A percentile compares a stretch with the other conserved stretches of the same genome.
phyloP scores from a whole-genome alignment of 1,139 yeast genomes.

The Martiniozyma asiatica region DNA sequence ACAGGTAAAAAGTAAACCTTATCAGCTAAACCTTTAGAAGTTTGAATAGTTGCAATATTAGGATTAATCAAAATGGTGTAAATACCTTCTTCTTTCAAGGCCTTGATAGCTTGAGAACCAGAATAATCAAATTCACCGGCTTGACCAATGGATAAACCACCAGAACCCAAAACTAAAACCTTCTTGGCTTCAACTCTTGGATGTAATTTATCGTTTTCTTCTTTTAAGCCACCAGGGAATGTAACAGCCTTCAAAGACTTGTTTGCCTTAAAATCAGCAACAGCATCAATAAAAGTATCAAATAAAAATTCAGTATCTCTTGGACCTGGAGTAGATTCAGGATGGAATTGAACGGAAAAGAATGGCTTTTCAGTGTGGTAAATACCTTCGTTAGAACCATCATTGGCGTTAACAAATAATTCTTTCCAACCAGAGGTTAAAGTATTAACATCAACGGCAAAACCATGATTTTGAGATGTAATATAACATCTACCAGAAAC shows the following conservation, averaged over 20 bases:
- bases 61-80: conserved; percentile 94
- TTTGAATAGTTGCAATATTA: conserved; percentile 96
- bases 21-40: conserved; percentile 95
- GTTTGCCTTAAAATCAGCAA: conserved; percentile 48
- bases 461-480: conserved; percentile 98
- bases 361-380: conserved; percentile 79
- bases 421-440: conserved; percentile 82
- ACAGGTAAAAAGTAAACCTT: conserved; percentile 96
- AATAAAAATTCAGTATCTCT: conserved; percentile 96
- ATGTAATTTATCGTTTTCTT: conserved; percentile 59
- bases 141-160: conserved; percentile 98
- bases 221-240: conserved; percentile 82
- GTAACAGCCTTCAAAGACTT: conserved; percentile 53
- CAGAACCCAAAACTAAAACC: conserved; percentile 93
- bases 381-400: conserved; percentile 97
- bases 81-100: conserved; percentile 94
- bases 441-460: conserved; percentile 79
- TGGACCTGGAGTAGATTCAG: conserved; percentile 99
- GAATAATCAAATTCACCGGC: conserved; percentile 99
- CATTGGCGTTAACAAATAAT: conserved; percentile 90
- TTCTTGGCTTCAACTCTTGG: conserved; percentile 82
- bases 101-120: conserved; percentile 82
- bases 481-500: conserved; percentile 95
- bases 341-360: conserved; percentile 99
- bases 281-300: conserved; percentile 82